Evolutionary conservation across 805 yeast species (phyloP).

Genomic region (Clavispora vitiphila): DNA sequence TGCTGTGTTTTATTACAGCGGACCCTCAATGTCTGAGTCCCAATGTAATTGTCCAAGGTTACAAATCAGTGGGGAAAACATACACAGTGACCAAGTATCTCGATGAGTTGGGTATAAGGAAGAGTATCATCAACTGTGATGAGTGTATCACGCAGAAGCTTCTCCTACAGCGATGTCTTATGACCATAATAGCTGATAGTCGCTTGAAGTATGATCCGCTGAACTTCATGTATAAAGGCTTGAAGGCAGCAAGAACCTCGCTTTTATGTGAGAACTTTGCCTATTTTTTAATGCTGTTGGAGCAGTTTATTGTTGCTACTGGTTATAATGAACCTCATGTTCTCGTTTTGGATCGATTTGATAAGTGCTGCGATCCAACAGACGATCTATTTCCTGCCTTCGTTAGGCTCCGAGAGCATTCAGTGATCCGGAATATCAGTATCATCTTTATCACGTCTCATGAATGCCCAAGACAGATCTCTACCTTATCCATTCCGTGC

Average conservation of each 20-base stretch:
- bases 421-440: slow-evolving; percentile 25
- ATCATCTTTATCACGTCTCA: slow-evolving; percentile 39
- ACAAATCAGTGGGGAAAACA: slow-evolving; percentile 46
- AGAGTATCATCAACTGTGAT: slow-evolving; percentile 39
- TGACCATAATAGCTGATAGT: slow-evolving; percentile 32
- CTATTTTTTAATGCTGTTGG: slow-evolving; percentile 37
- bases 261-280: slow-evolving; percentile 37
- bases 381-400: slow-evolving; percentile 38
- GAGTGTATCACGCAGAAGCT: slow-evolving; percentile 38
- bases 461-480: slow-evolving; percentile 32
- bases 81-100: slow-evolving; percentile 30
- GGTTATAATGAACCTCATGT: slow-evolving; percentile 33
- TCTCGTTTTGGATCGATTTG: slow-evolving; percentile 45
- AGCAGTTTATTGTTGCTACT: slow-evolving; percentile 30
- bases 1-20: slow-evolving; percentile 30
- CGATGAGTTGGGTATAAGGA: slow-evolving; percentile 19
- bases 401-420: slow-evolving; percentile 39
- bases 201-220: slow-evolving; percentile 18
- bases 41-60: slow-evolving; percentile 43
- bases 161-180: slow-evolving; percentile 39
- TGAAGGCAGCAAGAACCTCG: slow-evolving; percentile 21
- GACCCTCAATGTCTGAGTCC: slow-evolving; percentile 26
- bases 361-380: slow-evolving; percentile 40
- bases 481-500: slow-evolving; percentile 37
- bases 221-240: slow-evolving; percentile 22